phyloP scores from a whole-genome alignment of 768 basidiomycete species.

The Russula virescens region DNA sequence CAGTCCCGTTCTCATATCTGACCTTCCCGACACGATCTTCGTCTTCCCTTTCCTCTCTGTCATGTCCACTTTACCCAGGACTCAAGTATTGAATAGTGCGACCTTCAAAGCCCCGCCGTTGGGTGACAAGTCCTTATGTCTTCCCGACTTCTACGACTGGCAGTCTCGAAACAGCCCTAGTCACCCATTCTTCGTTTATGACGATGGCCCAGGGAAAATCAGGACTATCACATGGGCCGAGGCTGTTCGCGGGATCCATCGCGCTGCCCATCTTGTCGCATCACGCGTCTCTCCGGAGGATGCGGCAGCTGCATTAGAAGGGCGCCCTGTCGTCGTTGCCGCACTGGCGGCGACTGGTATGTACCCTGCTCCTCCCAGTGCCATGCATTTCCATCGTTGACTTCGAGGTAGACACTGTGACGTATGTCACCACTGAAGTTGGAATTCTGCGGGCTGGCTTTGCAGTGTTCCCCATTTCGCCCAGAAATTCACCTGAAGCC shows the following conservation, averaged over 20 bases:
- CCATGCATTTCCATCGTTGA: neutral
- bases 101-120: conserved; percentile 28
- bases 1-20: neutral
- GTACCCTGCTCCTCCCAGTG: neutral
- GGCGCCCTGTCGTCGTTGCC: conserved; percentile 22
- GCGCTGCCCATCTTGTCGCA: conserved; percentile 18
- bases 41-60: neutral
- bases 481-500: conserved; percentile 42
- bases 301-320: conserved; percentile 8
- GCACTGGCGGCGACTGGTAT: conserved; percentile 24
- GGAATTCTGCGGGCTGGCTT: conserved; percentile 40
- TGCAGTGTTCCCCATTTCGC: conserved; percentile 35
- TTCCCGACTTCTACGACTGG: conserved; percentile 30
- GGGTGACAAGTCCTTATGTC: conserved; percentile 19
- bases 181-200: conserved; percentile 26
- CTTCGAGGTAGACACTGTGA: conserved; percentile 23
- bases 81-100: conserved; percentile 23
- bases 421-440: conserved; percentile 26
- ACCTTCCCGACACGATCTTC: neutral
- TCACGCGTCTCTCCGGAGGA: conserved; percentile 10
- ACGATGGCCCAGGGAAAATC: conserved; percentile 13
- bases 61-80: conserved; percentile 22
- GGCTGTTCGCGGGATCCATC: conserved; percentile 23
- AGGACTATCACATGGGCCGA: conserved; percentile 24
- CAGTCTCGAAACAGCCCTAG: conserved; percentile 23